A percentile compares a stretch with the other conserved stretches of the same genome.
These are phyloP conservation scores for Gracilaria domingensis DNA, from an alignment of 23 red algal genomes.

Conservation along the genomic window DNA sequence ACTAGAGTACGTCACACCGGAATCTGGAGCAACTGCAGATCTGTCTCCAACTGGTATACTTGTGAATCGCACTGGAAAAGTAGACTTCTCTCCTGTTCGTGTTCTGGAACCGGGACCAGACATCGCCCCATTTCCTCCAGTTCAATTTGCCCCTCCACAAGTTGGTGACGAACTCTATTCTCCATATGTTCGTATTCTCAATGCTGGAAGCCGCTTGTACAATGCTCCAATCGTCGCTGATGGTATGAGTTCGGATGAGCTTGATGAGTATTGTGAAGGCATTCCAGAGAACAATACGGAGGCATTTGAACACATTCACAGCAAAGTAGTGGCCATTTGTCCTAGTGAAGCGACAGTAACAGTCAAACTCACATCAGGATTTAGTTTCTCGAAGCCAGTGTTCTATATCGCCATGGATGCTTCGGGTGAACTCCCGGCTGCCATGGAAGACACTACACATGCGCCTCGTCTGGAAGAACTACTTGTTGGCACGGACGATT, in stretches of 20 bases:
- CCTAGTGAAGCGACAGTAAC: constrained; percentile 43
- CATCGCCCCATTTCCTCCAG: constrained; percentile 22
- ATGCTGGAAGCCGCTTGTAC: constrained; percentile 40
- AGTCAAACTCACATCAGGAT: constrained; percentile 46
- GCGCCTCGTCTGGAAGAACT: constrained; percentile 28
- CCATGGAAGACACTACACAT: constrained; percentile 54
- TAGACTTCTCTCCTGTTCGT: constrained; percentile 25
- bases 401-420: constrained; percentile 54
- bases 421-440: constrained; percentile 31
- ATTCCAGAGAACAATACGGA: constrained; percentile 29
- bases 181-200: constrained; percentile 31
- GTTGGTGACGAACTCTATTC: constrained; percentile 40
- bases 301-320: constrained; percentile 32
- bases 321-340: constrained; percentile 47
- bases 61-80: constrained; percentile 24
- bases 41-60: constrained; percentile 10
- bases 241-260: neutral
- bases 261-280: constrained; percentile 50
- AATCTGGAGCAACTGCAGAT: constrained; percentile 18
- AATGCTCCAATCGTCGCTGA: constrained; percentile 56
- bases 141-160: neutral
- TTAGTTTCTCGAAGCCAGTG: constrained; percentile 68
- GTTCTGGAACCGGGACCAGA: constrained; percentile 29
- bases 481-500: constrained; percentile 49
- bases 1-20: constrained; percentile 31